Evolutionary conservation across 108 stramenopile species (phyloP), one percentile per base, ranked within the genome.

Genomic region (Cyclotella kingstonii): DNA sequence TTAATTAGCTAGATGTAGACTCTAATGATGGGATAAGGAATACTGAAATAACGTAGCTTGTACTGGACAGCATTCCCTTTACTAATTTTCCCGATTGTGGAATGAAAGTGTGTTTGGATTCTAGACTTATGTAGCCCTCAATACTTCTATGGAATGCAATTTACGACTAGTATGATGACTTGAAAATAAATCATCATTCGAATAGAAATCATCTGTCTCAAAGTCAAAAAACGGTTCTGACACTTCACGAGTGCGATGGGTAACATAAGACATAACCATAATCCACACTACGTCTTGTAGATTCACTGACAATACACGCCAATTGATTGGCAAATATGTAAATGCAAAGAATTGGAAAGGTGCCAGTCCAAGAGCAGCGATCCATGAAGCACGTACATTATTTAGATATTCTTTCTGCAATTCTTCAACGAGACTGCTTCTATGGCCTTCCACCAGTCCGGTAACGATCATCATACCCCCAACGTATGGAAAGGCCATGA

Each of bases 401-500:
- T 50, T 44, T 19, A 68, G 30, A 41, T 59, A 68, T 25, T 58
- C 67, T 29, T 44, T 49, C 35, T 60, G 50, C n/a, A 69, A 51
- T 40, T 69, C 68, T 17, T 52, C 41, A 8, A 14, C 29, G 51
- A 69, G 45, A 0, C 33, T 23, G 14, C 38, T 17, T 14, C 48
- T 45, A 31, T 69, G 68, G 23, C 68, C 68, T 43, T 69, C 68
- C 6, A 69, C 41, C n/a, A 69, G 31, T 35, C 46, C 48, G 2
- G 68, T 69, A 9, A 69, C 31, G 22, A 59, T 44, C 68, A 69
- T 69, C 41, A 69, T 41, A 1, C 46, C 39, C 12, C 48, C 68
- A 15, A 69, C 68, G 29, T 60, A 69, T 5, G 29, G 26, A 30
- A 69, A 60, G 2, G 68, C 68, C 68, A 69, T 69, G 42, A 69